Evolutionary conservation across 495 filamentous ascomycete genomes (phyloP), one percentile per base, ranked within the genome.

Genomic region (Trypethelium eluteriae): DNA sequence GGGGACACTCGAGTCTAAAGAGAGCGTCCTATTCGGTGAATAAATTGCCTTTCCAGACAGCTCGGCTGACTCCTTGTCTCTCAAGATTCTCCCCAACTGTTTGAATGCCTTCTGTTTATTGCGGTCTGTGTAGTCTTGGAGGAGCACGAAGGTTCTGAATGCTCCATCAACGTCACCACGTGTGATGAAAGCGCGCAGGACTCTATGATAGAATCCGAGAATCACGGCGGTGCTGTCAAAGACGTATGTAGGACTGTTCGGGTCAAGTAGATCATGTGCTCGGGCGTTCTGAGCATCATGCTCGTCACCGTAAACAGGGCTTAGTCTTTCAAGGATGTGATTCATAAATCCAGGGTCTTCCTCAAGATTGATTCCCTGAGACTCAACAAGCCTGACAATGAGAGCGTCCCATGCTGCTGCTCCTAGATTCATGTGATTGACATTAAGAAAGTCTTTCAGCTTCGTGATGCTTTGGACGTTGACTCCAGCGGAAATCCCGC

Each of bases 331-430:
- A 62, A 71, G 79, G 7, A 83, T 64, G 14, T 67, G 63, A 12
- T 81, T 74, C 34, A 85, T 73, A 3, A 78, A 16, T 38, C 71
- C 67, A 18, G 82, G 80, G 41, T 79, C 78, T 25, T 74, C 71
- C 18, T 77, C 74, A 1, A 77, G 68, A 1, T 77, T 63, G 12
- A 83, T 49, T 14, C 76, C 75, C 39, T 76, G 77, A 5, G 80
- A 80, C 64, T 85, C 80, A 3, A 86, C n/a, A 35, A 85, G 67
- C 12, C 83, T 82, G n/a, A 80, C 67, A 34, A 83, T 74, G 46
- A 84, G 71, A 66, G 79, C 79, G 64, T 86, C 82, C 69, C 76
- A 77, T 3, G 73, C 71, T 38, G 71, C 79, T 34, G 70, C 71
- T 2, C 73, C 73, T 35, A 79, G 66, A 46, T 73, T 70, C 12